Percentiles rank a stretch among this genome's conserved stretches.
Evolutionary conservation across 495 filamentous ascomycete species (phyloP).

Genomic region (Podospora conica): DNA sequence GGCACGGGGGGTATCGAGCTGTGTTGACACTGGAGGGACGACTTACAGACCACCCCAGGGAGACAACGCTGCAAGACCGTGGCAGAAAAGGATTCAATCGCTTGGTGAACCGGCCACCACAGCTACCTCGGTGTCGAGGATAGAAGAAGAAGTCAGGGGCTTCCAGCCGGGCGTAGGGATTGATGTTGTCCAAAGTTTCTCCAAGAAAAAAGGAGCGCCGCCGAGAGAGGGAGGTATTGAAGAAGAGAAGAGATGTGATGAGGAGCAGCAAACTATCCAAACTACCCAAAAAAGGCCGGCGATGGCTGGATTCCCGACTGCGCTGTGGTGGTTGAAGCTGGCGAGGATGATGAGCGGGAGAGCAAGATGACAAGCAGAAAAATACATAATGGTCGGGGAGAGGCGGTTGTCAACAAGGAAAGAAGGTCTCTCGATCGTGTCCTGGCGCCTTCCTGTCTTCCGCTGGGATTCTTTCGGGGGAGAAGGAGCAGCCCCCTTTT

Average conservation of each 20-base stretch:
- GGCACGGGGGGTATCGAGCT: background rate
- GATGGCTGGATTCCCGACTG: slow-evolving; percentile 12
- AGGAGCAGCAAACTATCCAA: slow-evolving; percentile 21
- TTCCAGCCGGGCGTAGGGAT: background rate
- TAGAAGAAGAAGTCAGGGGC: background rate
- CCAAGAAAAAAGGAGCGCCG: slow-evolving; percentile 17
- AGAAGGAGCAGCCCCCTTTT: background rate
- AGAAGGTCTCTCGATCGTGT: background rate
- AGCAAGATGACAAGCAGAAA: background rate
- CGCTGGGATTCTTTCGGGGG: background rate
- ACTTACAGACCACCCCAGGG: background rate
- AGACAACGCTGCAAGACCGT: background rate
- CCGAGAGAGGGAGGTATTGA: background rate
- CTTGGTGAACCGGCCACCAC: background rate
- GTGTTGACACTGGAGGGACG: background rate
- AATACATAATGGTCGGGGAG: background rate
- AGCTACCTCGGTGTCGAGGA: background rate
- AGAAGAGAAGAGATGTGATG: slow-evolving; percentile 21
- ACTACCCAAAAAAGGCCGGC: slow-evolving; percentile 27
- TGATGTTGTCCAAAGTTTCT: slow-evolving; percentile 7
- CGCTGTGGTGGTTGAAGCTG: slow-evolving; percentile 6
- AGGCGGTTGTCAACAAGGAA: background rate
- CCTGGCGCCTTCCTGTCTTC: background rate
- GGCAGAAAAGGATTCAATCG: background rate
- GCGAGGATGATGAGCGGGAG: background rate